These are phyloP conservation scores for Saccharomyces hybrid DNA, from an alignment of 1,139 yeast genomes.

Conservation along the genomic window DNA sequence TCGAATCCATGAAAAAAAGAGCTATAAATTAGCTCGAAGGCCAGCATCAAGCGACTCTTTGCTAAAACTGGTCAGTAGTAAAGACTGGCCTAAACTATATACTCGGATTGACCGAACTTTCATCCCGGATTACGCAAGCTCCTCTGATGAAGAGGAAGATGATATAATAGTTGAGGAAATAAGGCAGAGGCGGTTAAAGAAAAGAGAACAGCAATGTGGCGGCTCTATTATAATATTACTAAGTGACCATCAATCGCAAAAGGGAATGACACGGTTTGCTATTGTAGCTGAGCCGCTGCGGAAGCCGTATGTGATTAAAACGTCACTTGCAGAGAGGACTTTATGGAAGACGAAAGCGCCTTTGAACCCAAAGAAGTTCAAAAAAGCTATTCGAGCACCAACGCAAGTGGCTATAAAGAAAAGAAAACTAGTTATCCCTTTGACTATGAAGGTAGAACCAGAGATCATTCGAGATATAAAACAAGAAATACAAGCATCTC, in stretches of 20 bases:
- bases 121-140: slow-evolving; percentile 22
- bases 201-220: slow-evolving; percentile 17
- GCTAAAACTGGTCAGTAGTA: slow-evolving; percentile 12
- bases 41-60: slow-evolving; percentile 9
- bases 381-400: slow-evolving; percentile 12
- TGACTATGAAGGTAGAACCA: slow-evolving; percentile 8
- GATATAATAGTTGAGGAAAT: slow-evolving; percentile 14
- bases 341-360: slow-evolving; percentile 12
- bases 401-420: slow-evolving; percentile 16
- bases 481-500: neutral
- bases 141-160: slow-evolving; percentile 31
- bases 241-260: slow-evolving; percentile 9
- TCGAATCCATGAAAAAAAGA: slow-evolving; percentile 37
- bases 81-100: slow-evolving; percentile 12
- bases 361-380: slow-evolving; percentile 10
- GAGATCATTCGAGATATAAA: neutral
- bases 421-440: slow-evolving; percentile 11
- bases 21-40: slow-evolving; percentile 13
- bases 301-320: slow-evolving; percentile 23
- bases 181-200: slow-evolving; percentile 13
- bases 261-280: slow-evolving; percentile 12
- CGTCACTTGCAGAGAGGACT: slow-evolving; percentile 17
- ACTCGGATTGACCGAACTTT: slow-evolving; percentile 18
- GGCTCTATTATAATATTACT: slow-evolving; percentile 21
- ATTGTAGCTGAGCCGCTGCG: slow-evolving; percentile 29